A percentile compares a stretch with the other conserved stretches of the same genome.
These are phyloP conservation scores for Pleurostoma richardsiae DNA, from an alignment of 2,329 filamentous ascomycete genomes.

Conservation along the genomic window DNA sequence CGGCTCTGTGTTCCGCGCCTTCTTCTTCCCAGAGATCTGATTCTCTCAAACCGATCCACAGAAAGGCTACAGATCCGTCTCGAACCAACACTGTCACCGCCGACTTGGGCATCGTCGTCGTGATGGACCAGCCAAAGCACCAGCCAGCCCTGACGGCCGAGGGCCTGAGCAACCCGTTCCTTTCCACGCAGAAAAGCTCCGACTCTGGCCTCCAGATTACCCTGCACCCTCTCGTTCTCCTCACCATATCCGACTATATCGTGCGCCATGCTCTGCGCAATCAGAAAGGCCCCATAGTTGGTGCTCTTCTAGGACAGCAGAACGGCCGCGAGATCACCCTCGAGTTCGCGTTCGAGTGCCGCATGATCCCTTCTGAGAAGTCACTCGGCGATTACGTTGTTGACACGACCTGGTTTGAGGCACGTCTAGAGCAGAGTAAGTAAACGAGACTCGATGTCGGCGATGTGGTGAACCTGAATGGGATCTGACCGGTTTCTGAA, in stretches of 20 bases:
- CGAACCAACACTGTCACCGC: no score
- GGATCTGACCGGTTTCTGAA: conserved; percentile 26
- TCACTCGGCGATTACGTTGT: conserved; percentile 50
- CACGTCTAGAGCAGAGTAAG: conserved; percentile 81
- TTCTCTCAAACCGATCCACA: no score
- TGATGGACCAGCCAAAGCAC: background rate
- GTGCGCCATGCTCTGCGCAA: conserved; percentile 80
- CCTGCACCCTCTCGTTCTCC: conserved; percentile 88
- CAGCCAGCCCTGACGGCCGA: conserved; percentile 38
- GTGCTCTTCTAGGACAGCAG: conserved; percentile 86
- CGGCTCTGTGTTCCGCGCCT: no score
- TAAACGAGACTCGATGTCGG: conserved; percentile 5
- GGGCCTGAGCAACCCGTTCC: conserved; percentile 45
- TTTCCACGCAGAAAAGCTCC: conserved; percentile 62
- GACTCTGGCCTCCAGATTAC: conserved; percentile 75
- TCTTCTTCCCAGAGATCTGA: no score
- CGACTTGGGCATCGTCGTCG: background rate
- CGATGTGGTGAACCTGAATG: background rate
- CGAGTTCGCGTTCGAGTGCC: conserved; percentile 88
- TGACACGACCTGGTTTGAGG: conserved; percentile 66
- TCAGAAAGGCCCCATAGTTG: conserved; percentile 71
- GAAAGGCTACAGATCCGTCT: no score
- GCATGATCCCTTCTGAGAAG: conserved; percentile 43
- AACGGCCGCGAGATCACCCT: conserved; percentile 86
- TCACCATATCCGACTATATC: conserved; percentile 95